phyloP scores from a whole-genome alignment of 139 green algal genomes.

The Edaphochlamys debaryana region DNA sequence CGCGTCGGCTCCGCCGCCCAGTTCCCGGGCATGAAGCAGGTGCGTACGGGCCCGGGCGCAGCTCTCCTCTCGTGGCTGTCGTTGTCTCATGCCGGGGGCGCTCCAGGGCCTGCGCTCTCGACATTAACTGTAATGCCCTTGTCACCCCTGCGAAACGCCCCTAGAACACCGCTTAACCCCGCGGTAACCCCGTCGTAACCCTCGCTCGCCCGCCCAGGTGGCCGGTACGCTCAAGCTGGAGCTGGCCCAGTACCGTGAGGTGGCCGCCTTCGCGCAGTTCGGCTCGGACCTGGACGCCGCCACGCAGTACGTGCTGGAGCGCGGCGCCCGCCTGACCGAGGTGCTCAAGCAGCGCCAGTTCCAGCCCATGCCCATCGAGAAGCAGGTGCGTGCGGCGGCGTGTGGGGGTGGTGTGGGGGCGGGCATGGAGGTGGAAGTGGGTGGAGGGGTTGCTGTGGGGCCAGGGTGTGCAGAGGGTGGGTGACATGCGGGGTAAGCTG shows the following conservation, averaged over 20 bases:
- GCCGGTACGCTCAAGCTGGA: slow-evolving; percentile 80
- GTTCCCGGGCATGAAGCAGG: slow-evolving; percentile 92
- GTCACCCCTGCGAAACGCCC: too few species aligned
- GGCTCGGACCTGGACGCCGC: slow-evolving; percentile 89
- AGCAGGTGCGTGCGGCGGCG: slow-evolving; percentile 70
- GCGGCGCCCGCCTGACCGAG: slow-evolving; percentile 87
- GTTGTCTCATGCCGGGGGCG: too few species aligned
- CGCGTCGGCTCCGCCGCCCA: slow-evolving; percentile 90
- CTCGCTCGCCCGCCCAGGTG: slow-evolving; percentile 51
- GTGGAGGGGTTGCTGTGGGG: not conserved
- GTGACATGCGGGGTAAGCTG: too few species aligned
- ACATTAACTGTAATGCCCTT: too few species aligned
- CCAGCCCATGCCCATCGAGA: slow-evolving; percentile 86
- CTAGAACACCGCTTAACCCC: too few species aligned
- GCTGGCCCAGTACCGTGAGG: slow-evolving; percentile 91
- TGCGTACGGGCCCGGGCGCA: slow-evolving; percentile 9
- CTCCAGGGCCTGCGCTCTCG: too few species aligned
- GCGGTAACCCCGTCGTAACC: too few species aligned
- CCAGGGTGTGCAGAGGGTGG: not conserved
- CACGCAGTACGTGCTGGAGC: slow-evolving; percentile 90
- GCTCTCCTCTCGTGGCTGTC: too few species aligned
- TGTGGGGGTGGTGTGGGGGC: too few species aligned
- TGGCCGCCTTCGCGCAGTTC: slow-evolving; percentile 93
- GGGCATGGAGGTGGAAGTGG: too few species aligned
- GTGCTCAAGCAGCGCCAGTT: slow-evolving; percentile 94